Conservation (phyloP, 2,329 filamentous ascomycete genomes). For the Colletotrichum liriopes region DNA sequence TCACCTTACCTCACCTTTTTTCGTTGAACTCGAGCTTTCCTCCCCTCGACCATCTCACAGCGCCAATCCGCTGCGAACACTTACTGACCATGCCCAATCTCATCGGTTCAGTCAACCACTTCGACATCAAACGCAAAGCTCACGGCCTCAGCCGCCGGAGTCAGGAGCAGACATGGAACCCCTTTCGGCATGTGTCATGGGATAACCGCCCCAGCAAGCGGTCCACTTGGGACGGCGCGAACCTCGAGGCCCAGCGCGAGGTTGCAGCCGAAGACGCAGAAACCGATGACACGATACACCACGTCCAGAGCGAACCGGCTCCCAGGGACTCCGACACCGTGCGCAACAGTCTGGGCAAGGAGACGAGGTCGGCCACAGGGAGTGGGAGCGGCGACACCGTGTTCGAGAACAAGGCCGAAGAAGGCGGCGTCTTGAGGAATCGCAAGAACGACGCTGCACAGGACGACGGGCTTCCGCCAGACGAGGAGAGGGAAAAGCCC, state of each 20-base stretch:
- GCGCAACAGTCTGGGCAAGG: conserved; percentile 40
- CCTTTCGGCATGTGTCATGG: conserved; percentile 61
- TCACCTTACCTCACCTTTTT: conserved; percentile 8
- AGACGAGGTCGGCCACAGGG: conserved; percentile 35
- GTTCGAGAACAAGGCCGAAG: conserved; percentile 44
- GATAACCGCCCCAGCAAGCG: conserved; percentile 48
- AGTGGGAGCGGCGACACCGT: conserved; percentile 45
- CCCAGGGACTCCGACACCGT: conserved; percentile 47
- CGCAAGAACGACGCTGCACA: conserved; percentile 50
- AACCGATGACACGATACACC: conserved; percentile 53
- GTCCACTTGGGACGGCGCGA: conserved; percentile 54
- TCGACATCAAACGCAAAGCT: conserved; percentile 61
- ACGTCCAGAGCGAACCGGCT: conserved; percentile 54
- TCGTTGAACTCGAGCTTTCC: neutral
- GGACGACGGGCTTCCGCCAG: conserved; percentile 38
- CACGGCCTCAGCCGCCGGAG: conserved; percentile 59
- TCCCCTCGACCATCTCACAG: neutral
- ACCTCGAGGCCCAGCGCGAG: conserved; percentile 51
- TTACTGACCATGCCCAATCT: conserved; percentile 37
- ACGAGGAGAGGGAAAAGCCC: conserved; percentile 56
- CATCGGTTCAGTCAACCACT: conserved; percentile 60
- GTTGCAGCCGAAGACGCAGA: conserved; percentile 43
- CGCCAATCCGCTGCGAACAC: neutral
- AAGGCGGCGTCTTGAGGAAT: conserved; percentile 50
- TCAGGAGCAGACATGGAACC: conserved; percentile 58